Base-by-base conservation (phyloP, 2,329 filamentous ascomycete species). In the Colletotrichum filicis region DNA sequence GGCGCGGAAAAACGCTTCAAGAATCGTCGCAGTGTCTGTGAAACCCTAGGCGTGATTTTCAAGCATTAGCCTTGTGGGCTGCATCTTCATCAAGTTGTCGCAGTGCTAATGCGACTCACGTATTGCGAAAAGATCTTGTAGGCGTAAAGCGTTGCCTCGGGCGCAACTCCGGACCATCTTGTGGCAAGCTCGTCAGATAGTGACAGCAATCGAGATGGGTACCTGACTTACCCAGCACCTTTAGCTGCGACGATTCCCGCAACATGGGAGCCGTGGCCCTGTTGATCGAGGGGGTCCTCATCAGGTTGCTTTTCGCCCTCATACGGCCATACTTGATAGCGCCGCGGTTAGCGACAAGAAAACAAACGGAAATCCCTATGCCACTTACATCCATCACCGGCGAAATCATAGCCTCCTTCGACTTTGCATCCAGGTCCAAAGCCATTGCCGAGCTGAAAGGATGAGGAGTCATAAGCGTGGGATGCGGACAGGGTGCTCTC, bases 1-100 rank as follows among this genome's bases (percentile, higher is more conserved):
- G 3, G 83, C 83, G 19, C 66, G 75, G 7, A 84, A 75, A 66
- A 83, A 83, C 0, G 79, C 79, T 6, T 81, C 81, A 2, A 85
- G 81, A 19, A 75, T 59, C 19, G 68, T 68, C 11, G 72, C 67
- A 32, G 68, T 8, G n/a, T 67, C 65, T 5, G 72, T 74, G 1
- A 46, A 42, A 0, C 71, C 71, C 72, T 72, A 26, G 14, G n/a
- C 7, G 37, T n/a, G 14, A 1, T 12, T 8, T 12, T 24, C 3
- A 63, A 37, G 35, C 35, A 37, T 37, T 37, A 37, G 35, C 2
- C 12, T 37, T 37, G 12, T 16, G 5, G 35, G 14, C 14, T 16
- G 14, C 12, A 16, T 16, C 35, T 14, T 37, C 12, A 6, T 37
- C 35, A 37, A 37, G 35, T 37, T 1, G 4, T 16, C 9, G 5